These are phyloP conservation scores for Penicillium fuscoglaucum DNA, from an alignment of 2,329 filamentous ascomycete genomes.

Conservation along the genomic window DNA sequence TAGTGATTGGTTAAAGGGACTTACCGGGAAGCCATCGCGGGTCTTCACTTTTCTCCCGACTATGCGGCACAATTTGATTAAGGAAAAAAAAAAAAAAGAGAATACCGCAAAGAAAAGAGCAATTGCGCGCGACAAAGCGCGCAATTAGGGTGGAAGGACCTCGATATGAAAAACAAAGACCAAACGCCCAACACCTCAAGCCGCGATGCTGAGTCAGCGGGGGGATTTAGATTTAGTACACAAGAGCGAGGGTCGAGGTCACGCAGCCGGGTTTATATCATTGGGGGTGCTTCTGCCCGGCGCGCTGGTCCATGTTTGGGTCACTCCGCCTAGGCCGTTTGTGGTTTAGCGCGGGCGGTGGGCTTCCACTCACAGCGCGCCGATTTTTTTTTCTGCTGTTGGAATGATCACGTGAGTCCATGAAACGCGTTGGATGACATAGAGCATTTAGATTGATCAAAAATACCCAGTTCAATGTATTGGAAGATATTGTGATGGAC, in stretches of 20 bases:
- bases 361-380: constrained; percentile 31
- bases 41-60: constrained; percentile 30
- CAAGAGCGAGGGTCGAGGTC: constrained; percentile 40
- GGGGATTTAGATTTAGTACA: constrained; percentile 29
- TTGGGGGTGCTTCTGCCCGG: constrained; percentile 41
- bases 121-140: constrained; percentile 15
- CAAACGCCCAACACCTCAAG: constrained; percentile 22
- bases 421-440: constrained; percentile 15
- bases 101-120: constrained; percentile 13
- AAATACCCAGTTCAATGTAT: neutral
- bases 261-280: constrained; percentile 51
- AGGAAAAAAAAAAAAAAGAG: constrained; percentile 11
- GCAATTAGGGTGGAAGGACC: constrained; percentile 13
- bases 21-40: constrained; percentile 47
- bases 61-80: constrained; percentile 23
- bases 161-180: constrained; percentile 17
- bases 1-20: constrained; percentile 28
- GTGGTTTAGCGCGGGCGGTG: constrained; percentile 32
- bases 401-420: constrained; percentile 19
- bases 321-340: constrained; percentile 32
- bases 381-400: constrained; percentile 17
- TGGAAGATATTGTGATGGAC: neutral
- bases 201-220: constrained; percentile 26
- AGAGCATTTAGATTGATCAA: constrained; percentile 1
- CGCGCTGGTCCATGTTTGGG: constrained; percentile 46